Percentiles rank a stretch among this genome's conserved stretches.
These are phyloP conservation scores for Cladosporium austrohemisphaericum DNA, from an alignment of 2,329 filamentous ascomycete species.

Conservation along the genomic window DNA sequence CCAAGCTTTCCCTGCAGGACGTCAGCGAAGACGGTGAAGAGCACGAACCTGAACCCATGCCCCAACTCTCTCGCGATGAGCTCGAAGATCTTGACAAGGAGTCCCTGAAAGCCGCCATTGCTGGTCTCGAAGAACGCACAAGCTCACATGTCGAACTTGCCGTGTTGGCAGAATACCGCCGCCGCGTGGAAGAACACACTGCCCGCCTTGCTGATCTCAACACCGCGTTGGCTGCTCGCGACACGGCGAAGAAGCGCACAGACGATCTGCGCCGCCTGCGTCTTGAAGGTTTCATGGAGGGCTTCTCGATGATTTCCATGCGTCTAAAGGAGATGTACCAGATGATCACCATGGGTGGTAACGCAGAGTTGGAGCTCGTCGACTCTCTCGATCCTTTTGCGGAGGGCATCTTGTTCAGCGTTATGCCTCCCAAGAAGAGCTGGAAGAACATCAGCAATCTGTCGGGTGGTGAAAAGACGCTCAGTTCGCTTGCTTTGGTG, in stretches of 20 bases:
- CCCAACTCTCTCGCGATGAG: constrained; percentile 72
- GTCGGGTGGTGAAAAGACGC: constrained; percentile 93
- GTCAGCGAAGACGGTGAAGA: constrained; percentile 59
- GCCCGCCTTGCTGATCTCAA: constrained; percentile 80
- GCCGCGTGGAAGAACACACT: constrained; percentile 77
- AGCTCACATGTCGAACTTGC: constrained; percentile 85
- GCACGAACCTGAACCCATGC: constrained; percentile 58
- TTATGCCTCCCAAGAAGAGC: constrained; percentile 99
- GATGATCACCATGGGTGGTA: constrained; percentile 99
- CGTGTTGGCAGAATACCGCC: constrained; percentile 84
- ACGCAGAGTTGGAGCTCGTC: constrained; percentile 94
- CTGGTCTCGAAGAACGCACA: constrained; percentile 67
- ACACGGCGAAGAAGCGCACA: constrained; percentile 84
- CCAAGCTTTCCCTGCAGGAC: constrained; percentile 78
- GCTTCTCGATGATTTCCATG: constrained; percentile 88
- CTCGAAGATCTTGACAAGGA: constrained; percentile 61
- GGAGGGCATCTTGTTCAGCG: constrained; percentile 92
- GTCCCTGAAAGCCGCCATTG: constrained; percentile 61
- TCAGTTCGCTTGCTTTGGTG: constrained; percentile 89
- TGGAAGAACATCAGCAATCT: constrained; percentile 99
- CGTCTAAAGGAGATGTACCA: constrained; percentile 99
- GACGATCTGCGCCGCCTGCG: constrained; percentile 88
- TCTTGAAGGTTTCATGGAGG: constrained; percentile 96
- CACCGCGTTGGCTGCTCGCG: constrained; percentile 70
- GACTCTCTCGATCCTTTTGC: constrained; percentile 95